Evolutionary conservation across 352 stramenopile species (phyloP).

Genomic region (Phytopythium litorale): DNA sequence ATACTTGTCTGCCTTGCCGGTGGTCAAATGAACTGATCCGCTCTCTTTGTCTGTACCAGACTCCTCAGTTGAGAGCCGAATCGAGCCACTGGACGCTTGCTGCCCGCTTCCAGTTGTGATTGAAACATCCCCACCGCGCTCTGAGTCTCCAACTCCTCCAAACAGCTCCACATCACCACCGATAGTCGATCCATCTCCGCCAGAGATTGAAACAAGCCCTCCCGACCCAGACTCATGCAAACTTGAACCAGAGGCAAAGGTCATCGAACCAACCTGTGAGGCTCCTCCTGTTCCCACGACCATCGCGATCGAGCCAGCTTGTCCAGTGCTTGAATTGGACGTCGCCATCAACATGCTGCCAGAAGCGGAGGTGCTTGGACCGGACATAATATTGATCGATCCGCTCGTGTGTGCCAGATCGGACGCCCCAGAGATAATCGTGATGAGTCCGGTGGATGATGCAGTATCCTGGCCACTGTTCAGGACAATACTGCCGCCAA

Average conservation of each 20-base stretch:
- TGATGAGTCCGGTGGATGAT: conserved; percentile 7
- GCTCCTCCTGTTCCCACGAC: neutral
- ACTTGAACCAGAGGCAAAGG: neutral
- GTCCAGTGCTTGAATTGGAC: neutral
- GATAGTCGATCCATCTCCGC: neutral
- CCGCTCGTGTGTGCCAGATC: conserved; percentile 1
- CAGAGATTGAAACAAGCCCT: neutral
- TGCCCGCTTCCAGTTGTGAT: neutral
- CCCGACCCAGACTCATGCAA: neutral
- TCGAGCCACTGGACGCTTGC: neutral
- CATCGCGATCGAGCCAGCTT: neutral
- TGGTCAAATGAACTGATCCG: neutral
- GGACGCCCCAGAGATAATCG: neutral
- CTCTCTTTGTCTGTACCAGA: neutral
- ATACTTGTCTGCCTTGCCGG: neutral
- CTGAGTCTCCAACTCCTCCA: neutral
- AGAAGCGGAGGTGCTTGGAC: conserved; percentile 3
- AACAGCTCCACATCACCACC: neutral
- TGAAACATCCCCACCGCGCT: neutral
- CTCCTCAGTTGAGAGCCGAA: neutral
- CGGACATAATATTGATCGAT: conserved; percentile 4
- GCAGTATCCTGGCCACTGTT: conserved; percentile 4
- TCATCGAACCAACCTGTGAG: neutral
- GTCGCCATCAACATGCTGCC: neutral
- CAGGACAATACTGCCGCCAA: conserved; percentile 9